A percentile compares a stretch with the other conserved stretches of the same genome.
Evolutionary conservation across 768 basidiomycete genomes (phyloP).

Genomic region (Wakefieldia striispora): DNA sequence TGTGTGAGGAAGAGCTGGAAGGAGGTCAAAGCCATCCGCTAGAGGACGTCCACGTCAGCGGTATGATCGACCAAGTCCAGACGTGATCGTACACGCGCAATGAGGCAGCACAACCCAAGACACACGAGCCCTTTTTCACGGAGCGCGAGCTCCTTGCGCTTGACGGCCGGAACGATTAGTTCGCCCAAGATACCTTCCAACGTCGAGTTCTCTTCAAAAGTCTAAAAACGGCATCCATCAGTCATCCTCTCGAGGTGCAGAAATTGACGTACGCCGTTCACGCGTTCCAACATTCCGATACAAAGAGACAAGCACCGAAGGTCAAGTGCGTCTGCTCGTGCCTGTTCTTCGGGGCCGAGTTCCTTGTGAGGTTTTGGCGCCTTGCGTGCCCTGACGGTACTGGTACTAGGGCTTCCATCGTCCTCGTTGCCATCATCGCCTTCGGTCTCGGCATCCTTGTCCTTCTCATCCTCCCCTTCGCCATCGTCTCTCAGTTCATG

Average conservation of each 20-base stretch:
- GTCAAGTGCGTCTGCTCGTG: slow-evolving; percentile 61
- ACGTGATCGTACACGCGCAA: slow-evolving; percentile 44
- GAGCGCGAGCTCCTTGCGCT: slow-evolving; percentile 74
- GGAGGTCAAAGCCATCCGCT: slow-evolving; percentile 42
- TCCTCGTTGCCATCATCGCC: slow-evolving; percentile 4
- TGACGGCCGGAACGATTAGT: slow-evolving; percentile 87
- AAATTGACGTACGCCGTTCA: slow-evolving; percentile 64
- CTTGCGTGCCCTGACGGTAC: slow-evolving; percentile 14
- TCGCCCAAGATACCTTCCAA: slow-evolving; percentile 70
- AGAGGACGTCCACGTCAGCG: neutral
- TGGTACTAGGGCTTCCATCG: neutral
- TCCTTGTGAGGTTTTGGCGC: slow-evolving; percentile 30
- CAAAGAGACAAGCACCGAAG: slow-evolving; percentile 73
- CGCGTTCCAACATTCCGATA: slow-evolving; percentile 81
- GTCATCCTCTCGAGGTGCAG: neutral
- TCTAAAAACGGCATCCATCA: slow-evolving; percentile 28
- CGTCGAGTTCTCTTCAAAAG: slow-evolving; percentile 66
- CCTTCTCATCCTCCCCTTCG: slow-evolving; percentile 38
- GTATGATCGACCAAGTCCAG: neutral
- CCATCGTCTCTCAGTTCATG: slow-evolving; percentile 64
- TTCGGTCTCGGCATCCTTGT: slow-evolving; percentile 29
- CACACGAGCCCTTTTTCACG: slow-evolving; percentile 66
- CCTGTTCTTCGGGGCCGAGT: slow-evolving; percentile 59
- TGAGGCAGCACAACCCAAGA: slow-evolving; percentile 72
- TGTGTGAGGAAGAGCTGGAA: slow-evolving; percentile 84